Base-by-base conservation (phyloP, 192 early-diverging fungal genomes). In the Gamsiella multidivaricata region DNA sequence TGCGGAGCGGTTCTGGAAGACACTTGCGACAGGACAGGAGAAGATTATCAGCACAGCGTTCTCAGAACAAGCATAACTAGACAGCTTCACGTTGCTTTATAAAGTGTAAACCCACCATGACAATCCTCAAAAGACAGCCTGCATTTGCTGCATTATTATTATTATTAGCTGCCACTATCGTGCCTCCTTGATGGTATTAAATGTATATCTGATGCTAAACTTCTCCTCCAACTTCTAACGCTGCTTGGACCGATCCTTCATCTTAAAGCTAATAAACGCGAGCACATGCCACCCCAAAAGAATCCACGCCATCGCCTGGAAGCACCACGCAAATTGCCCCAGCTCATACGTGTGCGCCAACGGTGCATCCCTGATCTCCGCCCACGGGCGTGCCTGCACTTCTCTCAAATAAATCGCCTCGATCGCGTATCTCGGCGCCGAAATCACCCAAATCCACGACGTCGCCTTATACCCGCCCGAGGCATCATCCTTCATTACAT, bases 341-440 rank as follows among this genome's bases (percentile, higher is more conserved):
- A 80, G 45, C 25, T 73, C 47, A 65, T 89, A 88, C 4, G 60
- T 75, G 34, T 88, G 65, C 18, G 51, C 49, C 18, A 83, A 37
- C 12, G 57, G 54, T n/a, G 33, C 51, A 12, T 25, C 56, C 26
- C 46, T n/a, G 42, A 78, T 85, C 54, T 82, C 82, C 18, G 61
- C 26, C 75, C 69, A 86, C 3, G 59, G 53, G 45, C 79, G 34
- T 6, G 83, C 80, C 15, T 69, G 43, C 11, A 88, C 54, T 58
- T 91, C 89, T 39, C 80, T 72, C 42, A 91, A 50, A 51, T 84
- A 91, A 15, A 83, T 74, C 17, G 89, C 83, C 49, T 91, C 89
- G 60, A 91, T 85, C 3, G 83, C 84, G 79, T 85, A 90, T 25
- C 89, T 75, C 17, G 88, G 89, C 3, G 89, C 88, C 20, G 87